A percentile compares a stretch with the other conserved stretches of the same genome.
Conservation (phyloP, 2,329 filamentous ascomycete genomes). For the Sporothrix brunneoviolacea region DNA sequence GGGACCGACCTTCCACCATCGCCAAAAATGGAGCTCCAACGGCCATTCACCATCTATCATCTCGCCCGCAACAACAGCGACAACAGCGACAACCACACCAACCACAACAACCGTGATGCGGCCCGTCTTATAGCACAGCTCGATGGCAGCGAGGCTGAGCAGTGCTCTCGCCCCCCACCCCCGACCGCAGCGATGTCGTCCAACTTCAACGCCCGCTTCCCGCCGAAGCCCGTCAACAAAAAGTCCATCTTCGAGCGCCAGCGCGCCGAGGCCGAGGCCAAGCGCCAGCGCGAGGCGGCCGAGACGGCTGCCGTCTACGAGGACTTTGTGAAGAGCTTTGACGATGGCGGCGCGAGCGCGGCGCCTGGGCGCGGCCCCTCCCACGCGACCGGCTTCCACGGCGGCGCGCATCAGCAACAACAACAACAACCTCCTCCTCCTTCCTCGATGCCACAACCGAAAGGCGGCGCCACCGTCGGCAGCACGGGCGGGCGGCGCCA, state of each 20-base stretch:
- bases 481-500: constrained; percentile 50
- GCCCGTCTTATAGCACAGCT: too few relatives aligned
- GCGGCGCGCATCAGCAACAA: constrained; percentile 21
- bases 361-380: too few relatives aligned
- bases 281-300: constrained; percentile 73
- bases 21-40: too few relatives aligned
- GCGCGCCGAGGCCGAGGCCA: constrained; percentile 83
- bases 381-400: too few relatives aligned
- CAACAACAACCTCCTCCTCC: constrained; percentile 16
- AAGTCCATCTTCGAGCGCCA: constrained; percentile 85
- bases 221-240: constrained; percentile 39
- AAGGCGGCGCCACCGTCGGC: constrained; percentile 16
- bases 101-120: too few relatives aligned
- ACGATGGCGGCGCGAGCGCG: constrained; percentile 52
- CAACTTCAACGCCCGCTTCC: constrained; percentile 33
- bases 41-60: too few relatives aligned
- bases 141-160: too few relatives aligned
- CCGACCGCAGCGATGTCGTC: constrained; percentile 34
- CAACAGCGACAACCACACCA: too few relatives aligned
- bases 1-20: too few relatives aligned
- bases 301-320: constrained; percentile 83
- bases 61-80: neutral
- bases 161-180: too few relatives aligned
- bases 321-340: constrained; percentile 79
- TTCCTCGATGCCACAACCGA: constrained; percentile 27